Conservation (phyloP, 768 basidiomycete species). For the Mycena sanguinolenta region DNA sequence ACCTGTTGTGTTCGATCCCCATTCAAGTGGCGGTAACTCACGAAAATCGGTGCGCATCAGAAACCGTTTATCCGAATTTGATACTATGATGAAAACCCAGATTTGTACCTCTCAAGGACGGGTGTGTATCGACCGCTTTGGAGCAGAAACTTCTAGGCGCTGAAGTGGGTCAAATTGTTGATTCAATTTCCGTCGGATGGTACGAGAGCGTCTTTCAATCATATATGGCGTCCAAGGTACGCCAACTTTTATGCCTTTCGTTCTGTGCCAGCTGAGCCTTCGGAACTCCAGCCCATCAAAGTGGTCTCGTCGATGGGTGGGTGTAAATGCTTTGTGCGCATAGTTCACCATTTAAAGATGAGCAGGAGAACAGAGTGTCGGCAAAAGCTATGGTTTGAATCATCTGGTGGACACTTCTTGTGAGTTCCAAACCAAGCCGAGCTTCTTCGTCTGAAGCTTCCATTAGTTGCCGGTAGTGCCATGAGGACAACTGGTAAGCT, state of each 20-base stretch:
- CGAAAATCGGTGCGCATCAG: no score
- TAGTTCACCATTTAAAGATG: not conserved
- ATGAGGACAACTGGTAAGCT: slow-evolving; percentile 68
- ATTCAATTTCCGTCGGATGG: slow-evolving; percentile 54
- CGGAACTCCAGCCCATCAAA: slow-evolving; percentile 66
- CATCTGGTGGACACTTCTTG: slow-evolving; percentile 74
- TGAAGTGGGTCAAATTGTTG: slow-evolving; percentile 68
- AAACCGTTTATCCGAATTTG: no score
- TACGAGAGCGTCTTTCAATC: slow-evolving; percentile 75
- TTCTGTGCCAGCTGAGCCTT: not conserved
- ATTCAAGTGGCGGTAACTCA: slow-evolving; percentile 72
- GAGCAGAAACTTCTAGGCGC: slow-evolving; percentile 71
- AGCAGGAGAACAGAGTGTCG: slow-evolving; percentile 72
- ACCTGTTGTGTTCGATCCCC: slow-evolving; percentile 72
- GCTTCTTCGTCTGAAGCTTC: not conserved
- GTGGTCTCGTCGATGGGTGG: slow-evolving; percentile 77
- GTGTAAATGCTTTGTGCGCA: slow-evolving; percentile 12
- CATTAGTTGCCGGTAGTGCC: slow-evolving; percentile 65
- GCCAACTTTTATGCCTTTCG: slow-evolving; percentile 3
- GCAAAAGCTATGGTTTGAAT: slow-evolving; percentile 71
- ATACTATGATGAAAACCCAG: no score
- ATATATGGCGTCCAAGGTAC: slow-evolving; percentile 69
- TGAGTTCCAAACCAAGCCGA: not conserved
- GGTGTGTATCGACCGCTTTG: slow-evolving; percentile 59
- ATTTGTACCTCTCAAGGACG: slow-evolving; percentile 72